Conservation (phyloP, 73 alveolate genomes). For the Paramecium sonneborni region DNA sequence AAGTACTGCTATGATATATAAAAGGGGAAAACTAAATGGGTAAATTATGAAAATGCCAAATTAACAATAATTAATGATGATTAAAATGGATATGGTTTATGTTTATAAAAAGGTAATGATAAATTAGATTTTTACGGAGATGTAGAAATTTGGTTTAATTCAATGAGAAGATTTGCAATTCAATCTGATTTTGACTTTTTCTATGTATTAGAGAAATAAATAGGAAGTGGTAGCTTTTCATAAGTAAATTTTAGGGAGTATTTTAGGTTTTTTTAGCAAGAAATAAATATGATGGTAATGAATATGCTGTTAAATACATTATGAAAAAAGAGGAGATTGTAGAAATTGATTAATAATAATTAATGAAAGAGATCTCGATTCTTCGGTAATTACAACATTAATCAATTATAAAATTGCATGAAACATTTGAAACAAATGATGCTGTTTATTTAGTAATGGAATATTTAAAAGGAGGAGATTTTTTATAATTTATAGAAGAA, state of each 20-base stretch:
- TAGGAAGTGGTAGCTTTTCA: constrained; percentile 58
- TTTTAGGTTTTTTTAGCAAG: background rate
- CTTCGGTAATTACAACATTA: background rate
- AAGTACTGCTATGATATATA: background rate
- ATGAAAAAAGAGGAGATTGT: background rate
- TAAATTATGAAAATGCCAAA: background rate
- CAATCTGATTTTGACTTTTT: background rate
- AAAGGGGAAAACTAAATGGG: background rate
- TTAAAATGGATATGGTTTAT: background rate
- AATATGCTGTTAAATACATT: background rate
- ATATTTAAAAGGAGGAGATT: constrained; percentile 49
- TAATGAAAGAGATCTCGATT: background rate
- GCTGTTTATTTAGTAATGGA: constrained; percentile 23
- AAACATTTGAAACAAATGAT: constrained; percentile 47
- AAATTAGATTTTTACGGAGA: background rate
- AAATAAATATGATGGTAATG: background rate
- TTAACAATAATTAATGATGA: background rate
- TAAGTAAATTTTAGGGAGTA: background rate
- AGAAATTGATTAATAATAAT: background rate
- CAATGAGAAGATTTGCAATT: background rate
- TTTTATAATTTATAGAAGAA: background rate
- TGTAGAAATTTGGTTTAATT: background rate
- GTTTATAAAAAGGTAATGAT: background rate
- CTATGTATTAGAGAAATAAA: background rate
- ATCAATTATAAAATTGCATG: constrained; percentile 24